These are phyloP conservation scores for Forsythia viridissima DNA, from an alignment of 257 asterid genomes.

Conservation along the genomic window DNA sequence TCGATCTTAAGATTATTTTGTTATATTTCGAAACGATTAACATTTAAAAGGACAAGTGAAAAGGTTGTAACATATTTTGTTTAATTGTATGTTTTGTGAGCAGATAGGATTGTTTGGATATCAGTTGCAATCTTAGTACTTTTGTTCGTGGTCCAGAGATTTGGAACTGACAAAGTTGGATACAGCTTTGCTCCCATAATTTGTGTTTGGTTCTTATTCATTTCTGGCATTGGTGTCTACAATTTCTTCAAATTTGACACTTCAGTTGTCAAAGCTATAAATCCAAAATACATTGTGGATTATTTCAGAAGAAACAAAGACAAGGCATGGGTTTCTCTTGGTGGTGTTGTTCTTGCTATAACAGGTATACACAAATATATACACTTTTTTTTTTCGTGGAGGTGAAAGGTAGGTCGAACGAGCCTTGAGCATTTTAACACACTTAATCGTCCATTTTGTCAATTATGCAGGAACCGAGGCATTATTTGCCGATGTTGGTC, in stretches of 20 bases:
- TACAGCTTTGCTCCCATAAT: conserved; percentile 36
- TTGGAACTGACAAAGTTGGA: neutral
- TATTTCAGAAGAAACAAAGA: conserved; percentile 51
- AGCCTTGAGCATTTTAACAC: too few species aligned
- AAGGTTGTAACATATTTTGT: neutral
- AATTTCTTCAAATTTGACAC: conserved; percentile 29
- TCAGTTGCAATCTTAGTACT: neutral
- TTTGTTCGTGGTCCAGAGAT: neutral
- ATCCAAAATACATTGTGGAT: neutral
- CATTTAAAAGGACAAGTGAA: neutral
- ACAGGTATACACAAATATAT: neutral
- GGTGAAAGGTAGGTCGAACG: too few species aligned
- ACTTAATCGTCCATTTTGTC: neutral
- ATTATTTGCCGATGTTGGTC: conserved; percentile 46
- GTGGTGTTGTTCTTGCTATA: conserved; percentile 33
- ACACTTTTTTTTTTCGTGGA: too few species aligned
- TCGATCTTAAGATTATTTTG: too few species aligned
- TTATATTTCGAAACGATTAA: too few species aligned
- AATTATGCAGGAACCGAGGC: conserved; percentile 42
- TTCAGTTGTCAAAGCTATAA: neutral
- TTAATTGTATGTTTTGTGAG: neutral
- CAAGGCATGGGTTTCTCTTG: conserved; percentile 29
- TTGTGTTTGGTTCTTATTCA: conserved; percentile 34
- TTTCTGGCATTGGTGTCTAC: conserved; percentile 32
- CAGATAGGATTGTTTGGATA: neutral